Evolutionary conservation across 257 asterid genomes (phyloP), one percentile per base, ranked within the genome.

Genomic region (Ilex asprella): DNA sequence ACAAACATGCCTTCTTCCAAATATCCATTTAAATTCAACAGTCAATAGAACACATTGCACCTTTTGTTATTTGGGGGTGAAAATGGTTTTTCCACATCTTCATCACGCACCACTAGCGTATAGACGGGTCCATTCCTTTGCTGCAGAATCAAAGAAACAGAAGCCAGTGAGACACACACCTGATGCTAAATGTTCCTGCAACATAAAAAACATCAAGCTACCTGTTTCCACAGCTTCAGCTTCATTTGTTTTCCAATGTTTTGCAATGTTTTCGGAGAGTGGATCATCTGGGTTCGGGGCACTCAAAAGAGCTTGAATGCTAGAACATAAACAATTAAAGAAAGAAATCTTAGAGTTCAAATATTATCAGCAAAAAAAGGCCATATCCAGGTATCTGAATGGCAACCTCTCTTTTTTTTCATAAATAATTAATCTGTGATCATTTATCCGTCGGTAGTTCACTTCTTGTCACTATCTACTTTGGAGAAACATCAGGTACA

Each of bases 201-300:
- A 54, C 47, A 31, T 58, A 7, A 2, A 12, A 16, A 35, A 53
- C 46, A 52, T 5, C 4, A 13, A 46, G 43, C 29, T 70, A 84
- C 92, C 92, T 14, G 92, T 84, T 70, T 80, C 92, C 65, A 84
- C 92, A 55, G 92, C 92, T 71, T 78, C 89, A 61, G 55, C 76
- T 70, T 82, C 92, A 2, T 82, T 80, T 14, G 86, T 50, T 67
- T 82, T 84, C 92, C 92, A 84, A 63, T 84, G 92, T 64, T 82
- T 84, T 3, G 92, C 88, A 30, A 82, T 79, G 76, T 84, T 82
- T 56, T 84, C 92, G 5, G 89, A 78, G 2, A 84, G 83, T 13
- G 92, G 89, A 31, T 84, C 92, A 39, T 82, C 89, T 31, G 92
- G 88, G 67, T 84, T 84, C 60, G 86, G 92, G 31, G 92, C 92